Percentiles rank a stretch among this genome's conserved stretches.
phyloP scores from a whole-genome alignment of 352 stramenopile genomes.

The Phytopythium litorale region DNA sequence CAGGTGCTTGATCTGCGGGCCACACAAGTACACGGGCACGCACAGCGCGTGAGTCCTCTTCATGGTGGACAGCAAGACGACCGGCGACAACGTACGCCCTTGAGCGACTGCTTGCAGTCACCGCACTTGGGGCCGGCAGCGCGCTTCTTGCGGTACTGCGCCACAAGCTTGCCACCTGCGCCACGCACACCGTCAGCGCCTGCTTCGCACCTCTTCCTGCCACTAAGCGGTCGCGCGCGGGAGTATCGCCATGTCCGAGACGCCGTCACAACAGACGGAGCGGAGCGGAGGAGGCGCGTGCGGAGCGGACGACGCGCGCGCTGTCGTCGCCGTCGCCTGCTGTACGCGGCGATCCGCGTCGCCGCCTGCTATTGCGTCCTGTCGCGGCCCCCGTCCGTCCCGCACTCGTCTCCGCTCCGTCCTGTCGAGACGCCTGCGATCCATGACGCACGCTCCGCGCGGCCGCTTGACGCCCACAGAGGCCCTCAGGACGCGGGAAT shows the following conservation, averaged over 20 bases:
- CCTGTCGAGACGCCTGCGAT: not conserved
- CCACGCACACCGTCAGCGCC: not conserved
- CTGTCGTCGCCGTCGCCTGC: not conserved
- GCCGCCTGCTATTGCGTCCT: not conserved
- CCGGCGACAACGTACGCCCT: constrained; percentile 32
- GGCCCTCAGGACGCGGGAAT: not conserved
- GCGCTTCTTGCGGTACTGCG: constrained; percentile 95
- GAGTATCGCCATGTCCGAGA: too few species aligned
- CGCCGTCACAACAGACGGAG: not conserved
- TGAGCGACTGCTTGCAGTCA: constrained; percentile 94
- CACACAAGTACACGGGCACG: not conserved
- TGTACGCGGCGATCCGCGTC: not conserved
- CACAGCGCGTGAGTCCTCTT: not conserved
- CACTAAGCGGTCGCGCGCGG: not conserved
- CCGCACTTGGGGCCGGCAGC: constrained; percentile 93
- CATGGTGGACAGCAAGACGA: too few species aligned
- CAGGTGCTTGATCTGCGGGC: constrained; percentile 78
- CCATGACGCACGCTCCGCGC: not conserved
- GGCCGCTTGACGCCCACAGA: not conserved
- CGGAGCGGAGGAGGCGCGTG: not conserved
- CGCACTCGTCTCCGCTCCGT: not conserved
- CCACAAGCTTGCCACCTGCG: constrained; percentile 87
- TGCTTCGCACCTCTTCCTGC: not conserved
- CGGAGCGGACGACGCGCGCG: not conserved
- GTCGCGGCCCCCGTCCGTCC: not conserved